phyloP scores from a whole-genome alignment of 192 early-diverging fungal genomes.

The Coemansia sp. region DNA sequence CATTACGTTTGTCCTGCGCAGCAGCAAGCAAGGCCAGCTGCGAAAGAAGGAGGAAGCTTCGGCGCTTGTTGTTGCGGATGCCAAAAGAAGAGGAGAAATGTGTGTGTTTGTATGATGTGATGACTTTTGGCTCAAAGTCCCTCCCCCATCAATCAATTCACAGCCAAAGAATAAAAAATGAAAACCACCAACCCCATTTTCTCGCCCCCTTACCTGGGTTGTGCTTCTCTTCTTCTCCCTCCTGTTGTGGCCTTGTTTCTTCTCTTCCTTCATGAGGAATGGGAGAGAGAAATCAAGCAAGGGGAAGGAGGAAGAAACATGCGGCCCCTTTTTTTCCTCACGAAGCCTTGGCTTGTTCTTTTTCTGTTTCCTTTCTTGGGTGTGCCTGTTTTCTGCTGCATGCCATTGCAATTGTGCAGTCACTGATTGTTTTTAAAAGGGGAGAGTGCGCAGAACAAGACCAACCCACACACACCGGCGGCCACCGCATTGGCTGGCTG shows the following conservation, averaged over 20 bases:
- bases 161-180: neutral
- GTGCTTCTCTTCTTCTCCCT: neutral
- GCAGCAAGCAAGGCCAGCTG: neutral
- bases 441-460: neutral
- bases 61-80: neutral
- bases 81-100: neutral
- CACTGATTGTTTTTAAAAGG: slow-evolving; percentile 4
- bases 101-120: neutral
- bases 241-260: too few species aligned
- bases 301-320: too few species aligned
- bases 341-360: neutral
- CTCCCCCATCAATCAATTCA: neutral
- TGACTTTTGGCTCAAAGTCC: neutral
- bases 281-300: neutral
- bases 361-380: neutral
- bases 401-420: slow-evolving; percentile 1
- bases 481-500: neutral
- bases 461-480: neutral
- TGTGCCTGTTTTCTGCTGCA: slow-evolving; percentile 1
- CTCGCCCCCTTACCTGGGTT: neutral
- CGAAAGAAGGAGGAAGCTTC: neutral
- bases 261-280: too few species aligned
- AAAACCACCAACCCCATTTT: neutral
- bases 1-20: neutral
- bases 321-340: too few species aligned